Evolutionary conservation across 805 yeast species (phyloP).

Genomic region (Saturnispora gosingensis): DNA sequence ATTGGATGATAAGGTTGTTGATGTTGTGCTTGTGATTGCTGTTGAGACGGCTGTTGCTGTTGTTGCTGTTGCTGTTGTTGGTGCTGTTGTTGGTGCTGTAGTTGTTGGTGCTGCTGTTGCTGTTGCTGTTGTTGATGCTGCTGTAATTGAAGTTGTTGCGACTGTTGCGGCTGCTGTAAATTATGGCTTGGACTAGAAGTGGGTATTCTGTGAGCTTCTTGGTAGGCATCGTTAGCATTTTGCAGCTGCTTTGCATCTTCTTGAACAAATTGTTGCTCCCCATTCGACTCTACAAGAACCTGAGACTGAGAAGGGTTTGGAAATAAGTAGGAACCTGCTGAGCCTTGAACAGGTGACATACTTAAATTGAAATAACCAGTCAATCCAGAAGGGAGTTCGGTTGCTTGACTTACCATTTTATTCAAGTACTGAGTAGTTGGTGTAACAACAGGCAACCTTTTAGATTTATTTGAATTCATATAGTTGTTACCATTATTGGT

Average conservation of each 20-base stretch:
- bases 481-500: not conserved
- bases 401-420: conserved; percentile 2
- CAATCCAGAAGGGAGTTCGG: conserved; percentile 9
- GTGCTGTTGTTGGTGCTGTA: too few species aligned
- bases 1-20: conserved; percentile 7
- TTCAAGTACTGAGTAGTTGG: conserved; percentile 14
- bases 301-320: conserved; percentile 10
- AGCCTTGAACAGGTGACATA: conserved; percentile 26
- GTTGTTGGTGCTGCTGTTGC: conserved; percentile 15
- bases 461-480: not conserved
- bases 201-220: not conserved
- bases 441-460: conserved; percentile 7
- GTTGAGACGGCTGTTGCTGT: conserved; percentile 16
- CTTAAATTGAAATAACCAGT: conserved; percentile 24
- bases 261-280: conserved; percentile 13
- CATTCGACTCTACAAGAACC: not conserved
- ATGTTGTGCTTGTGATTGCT: conserved; percentile 12
- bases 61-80: conserved; percentile 17
- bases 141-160: not conserved
- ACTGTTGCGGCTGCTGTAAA: not conserved
- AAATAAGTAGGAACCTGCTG: conserved; percentile 14
- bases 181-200: not conserved
- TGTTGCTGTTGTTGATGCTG: not conserved
- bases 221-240: not conserved
- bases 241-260: not conserved